Evolutionary conservation across 2,329 filamentous ascomycete species (phyloP).

Genomic region (Trichoderma cornu-damae): DNA sequence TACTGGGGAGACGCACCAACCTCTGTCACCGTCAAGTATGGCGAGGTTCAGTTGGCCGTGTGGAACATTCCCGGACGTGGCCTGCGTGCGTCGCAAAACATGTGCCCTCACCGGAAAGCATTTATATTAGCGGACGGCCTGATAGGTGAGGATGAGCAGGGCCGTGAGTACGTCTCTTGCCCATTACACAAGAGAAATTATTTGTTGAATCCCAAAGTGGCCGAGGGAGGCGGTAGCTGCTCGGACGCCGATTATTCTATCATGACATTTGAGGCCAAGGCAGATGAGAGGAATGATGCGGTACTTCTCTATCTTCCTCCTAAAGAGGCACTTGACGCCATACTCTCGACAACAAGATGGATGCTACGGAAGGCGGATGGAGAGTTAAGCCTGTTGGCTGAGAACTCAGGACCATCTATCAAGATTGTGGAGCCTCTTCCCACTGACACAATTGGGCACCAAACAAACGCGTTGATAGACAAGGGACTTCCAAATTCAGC

Average conservation of each 20-base stretch:
- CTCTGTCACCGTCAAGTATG: conserved; percentile 68
- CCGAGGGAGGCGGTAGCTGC: conserved; percentile 56
- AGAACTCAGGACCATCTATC: not conserved
- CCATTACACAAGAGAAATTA: conserved; percentile 87
- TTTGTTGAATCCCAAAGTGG: conserved; percentile 62
- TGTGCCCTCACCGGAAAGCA: conserved; percentile 89
- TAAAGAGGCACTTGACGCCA: conserved; percentile 71
- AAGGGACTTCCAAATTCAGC: too few species aligned
- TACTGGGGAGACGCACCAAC: conserved; percentile 35
- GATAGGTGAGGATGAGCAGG: conserved; percentile 57
- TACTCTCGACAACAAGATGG: conserved; percentile 74
- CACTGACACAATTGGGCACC: not conserved
- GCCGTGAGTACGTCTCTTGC: conserved; percentile 56
- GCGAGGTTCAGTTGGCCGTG: conserved; percentile 82
- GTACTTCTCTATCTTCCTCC: conserved; percentile 78
- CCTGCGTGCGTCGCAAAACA: conserved; percentile 88
- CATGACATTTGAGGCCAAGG: conserved; percentile 74
- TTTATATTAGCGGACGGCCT: conserved; percentile 86
- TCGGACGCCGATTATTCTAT: conserved; percentile 67
- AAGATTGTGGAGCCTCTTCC: not conserved
- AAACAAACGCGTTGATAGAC: not conserved
- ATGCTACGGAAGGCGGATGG: conserved; percentile 67
- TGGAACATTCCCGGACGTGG: conserved; percentile 70
- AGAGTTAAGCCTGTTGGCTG: conserved; percentile 19
- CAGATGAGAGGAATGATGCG: conserved; percentile 68